Evolutionary conservation across 768 basidiomycete species (phyloP).

Genomic region (Suillus lakei): DNA sequence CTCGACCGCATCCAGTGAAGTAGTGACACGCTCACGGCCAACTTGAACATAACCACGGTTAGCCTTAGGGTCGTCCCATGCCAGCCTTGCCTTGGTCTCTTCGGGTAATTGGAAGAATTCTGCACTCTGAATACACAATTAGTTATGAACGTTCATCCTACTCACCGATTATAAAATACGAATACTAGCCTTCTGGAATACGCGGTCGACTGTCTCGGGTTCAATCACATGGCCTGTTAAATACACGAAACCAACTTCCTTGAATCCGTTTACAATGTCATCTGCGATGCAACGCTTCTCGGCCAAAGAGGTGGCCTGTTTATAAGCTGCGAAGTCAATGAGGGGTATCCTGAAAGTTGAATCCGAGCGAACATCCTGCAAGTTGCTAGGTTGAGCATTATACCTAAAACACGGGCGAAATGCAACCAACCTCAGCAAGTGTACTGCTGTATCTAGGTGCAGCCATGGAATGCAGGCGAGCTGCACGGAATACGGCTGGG

Average conservation of each 20-base stretch:
- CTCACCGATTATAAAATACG: neutral
- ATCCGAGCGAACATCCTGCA: constrained; percentile 41
- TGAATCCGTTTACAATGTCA: constrained; percentile 77
- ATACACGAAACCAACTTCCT: constrained; percentile 82
- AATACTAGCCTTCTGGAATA: constrained; percentile 64
- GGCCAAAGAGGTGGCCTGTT: constrained; percentile 47
- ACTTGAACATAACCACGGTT: constrained; percentile 85
- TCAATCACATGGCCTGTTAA: constrained; percentile 75
- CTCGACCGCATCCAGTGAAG: constrained; percentile 62
- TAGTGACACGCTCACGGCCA: constrained; percentile 84
- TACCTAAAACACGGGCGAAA: neutral
- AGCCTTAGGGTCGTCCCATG: constrained; percentile 85
- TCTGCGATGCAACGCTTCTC: constrained; percentile 69
- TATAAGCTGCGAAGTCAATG: constrained; percentile 77
- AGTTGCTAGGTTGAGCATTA: constrained; percentile 1
- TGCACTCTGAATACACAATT: constrained; percentile 56
- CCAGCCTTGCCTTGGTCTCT: constrained; percentile 58
- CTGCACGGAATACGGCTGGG: constrained; percentile 1
- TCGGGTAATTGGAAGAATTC: constrained; percentile 73
- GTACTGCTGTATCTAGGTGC: constrained; percentile 16
- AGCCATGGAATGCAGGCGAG: neutral
- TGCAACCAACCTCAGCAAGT: constrained; percentile 28
- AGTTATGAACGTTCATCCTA: neutral
- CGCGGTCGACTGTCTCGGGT: constrained; percentile 54
- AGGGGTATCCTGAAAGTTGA: constrained; percentile 69